Conservation (phyloP, 345 rosid genomes). For the Eucalyptus globulus region DNA sequence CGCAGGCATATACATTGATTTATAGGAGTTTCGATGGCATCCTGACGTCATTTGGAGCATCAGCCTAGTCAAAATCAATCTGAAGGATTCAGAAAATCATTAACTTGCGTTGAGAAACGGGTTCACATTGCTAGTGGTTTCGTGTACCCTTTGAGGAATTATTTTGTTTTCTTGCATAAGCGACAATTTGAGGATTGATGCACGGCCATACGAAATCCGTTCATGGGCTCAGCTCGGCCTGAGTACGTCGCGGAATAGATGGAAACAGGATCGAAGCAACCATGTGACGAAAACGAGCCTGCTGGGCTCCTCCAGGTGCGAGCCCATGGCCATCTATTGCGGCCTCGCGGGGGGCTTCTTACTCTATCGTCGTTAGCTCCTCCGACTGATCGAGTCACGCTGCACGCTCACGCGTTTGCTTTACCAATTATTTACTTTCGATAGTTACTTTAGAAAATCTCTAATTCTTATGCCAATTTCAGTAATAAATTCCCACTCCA, state of each 20-base stretch:
- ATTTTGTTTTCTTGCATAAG: neutral
- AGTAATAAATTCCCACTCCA: neutral
- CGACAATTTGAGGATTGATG: neutral
- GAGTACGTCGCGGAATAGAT: neutral
- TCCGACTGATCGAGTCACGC: neutral
- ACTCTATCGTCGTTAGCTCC: neutral
- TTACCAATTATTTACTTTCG: neutral
- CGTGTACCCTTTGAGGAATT: neutral
- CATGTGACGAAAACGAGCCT: neutral
- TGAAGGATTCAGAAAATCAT: neutral
- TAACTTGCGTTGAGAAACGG: neutral
- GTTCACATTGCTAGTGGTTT: neutral
- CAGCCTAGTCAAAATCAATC: neutral
- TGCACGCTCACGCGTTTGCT: neutral
- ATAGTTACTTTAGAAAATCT: neutral
- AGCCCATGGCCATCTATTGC: neutral
- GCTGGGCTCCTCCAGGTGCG: neutral
- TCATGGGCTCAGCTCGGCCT: neutral
- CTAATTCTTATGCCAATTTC: neutral
- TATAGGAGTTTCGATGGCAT: neutral
- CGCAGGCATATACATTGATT: neutral
- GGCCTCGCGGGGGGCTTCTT: neutral
- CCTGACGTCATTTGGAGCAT: neutral
- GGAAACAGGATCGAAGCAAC: neutral
- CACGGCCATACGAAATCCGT: neutral